Evolutionary conservation across 2,329 filamentous ascomycete genomes (phyloP).

Genomic region (Colletotrichum tanaceti): DNA sequence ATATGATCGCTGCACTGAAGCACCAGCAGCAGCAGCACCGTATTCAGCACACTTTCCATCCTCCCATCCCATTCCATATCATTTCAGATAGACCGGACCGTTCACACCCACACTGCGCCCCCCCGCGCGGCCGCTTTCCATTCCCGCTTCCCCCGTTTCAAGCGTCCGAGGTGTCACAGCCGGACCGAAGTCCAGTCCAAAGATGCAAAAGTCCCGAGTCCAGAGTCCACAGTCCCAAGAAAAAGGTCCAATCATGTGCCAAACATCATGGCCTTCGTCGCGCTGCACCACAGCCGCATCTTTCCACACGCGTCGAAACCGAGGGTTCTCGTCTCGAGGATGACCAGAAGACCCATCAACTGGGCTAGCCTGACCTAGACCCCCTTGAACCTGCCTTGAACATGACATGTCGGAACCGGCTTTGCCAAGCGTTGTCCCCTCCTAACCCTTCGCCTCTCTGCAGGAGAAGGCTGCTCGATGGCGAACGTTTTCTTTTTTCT

Average conservation of each 20-base stretch:
- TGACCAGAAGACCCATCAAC: conserved; percentile 9
- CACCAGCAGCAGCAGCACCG: neutral
- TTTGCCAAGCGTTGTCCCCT: conserved; percentile 4
- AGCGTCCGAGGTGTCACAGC: conserved; percentile 26
- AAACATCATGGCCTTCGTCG: conserved; percentile 4
- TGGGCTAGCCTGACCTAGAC: conserved; percentile 12
- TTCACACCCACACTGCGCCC: conserved; percentile 17
- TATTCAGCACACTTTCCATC: conserved; percentile 11
- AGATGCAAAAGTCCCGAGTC: neutral
- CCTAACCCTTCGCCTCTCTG: conserved; percentile 12
- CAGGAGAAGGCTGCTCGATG: conserved; percentile 33
- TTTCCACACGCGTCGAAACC: conserved; percentile 7
- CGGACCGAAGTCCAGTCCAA: conserved; percentile 20
- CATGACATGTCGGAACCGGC: conserved; percentile 2
- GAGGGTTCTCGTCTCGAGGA: conserved; percentile 36
- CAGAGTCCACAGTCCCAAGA: too few relatives aligned
- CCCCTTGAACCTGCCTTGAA: too few relatives aligned
- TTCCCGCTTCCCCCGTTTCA: conserved; percentile 31
- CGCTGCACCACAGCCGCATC: conserved; percentile 21
- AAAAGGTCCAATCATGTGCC: conserved; percentile 6
- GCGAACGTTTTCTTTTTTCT: conserved; percentile 18
- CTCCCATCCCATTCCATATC: conserved; percentile 7
- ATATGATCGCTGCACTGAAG: neutral
- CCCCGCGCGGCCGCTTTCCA: conserved; percentile 33
- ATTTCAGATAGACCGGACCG: conserved; percentile 22